Evolutionary conservation across 1,284 basidiomycete species (phyloP).

Genomic region (Apiotrichum veenhuisii): DNA sequence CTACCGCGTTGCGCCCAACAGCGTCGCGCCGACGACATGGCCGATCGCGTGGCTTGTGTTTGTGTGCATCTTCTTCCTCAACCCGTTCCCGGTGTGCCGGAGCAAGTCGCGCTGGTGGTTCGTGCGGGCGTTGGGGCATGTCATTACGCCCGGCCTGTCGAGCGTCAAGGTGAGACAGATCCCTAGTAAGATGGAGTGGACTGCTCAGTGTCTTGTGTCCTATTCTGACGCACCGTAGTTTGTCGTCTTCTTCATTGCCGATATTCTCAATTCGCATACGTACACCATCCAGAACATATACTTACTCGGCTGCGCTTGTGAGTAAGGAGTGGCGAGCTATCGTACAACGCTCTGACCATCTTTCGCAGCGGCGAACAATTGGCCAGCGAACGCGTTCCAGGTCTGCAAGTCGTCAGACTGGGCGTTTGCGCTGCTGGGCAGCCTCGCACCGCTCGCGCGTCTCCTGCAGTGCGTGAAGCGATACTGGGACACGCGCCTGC

Average conservation of each 20-base stretch:
- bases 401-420: conserved; percentile 68
- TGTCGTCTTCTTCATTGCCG: conserved; percentile 55
- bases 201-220: not conserved
- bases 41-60: conserved; percentile 79
- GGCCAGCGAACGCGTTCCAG: conserved; percentile 34
- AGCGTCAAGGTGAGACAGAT: conserved; percentile 56
- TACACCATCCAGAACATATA: conserved; percentile 71
- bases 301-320: conserved; percentile 45
- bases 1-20: conserved; percentile 57
- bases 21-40: conserved; percentile 62
- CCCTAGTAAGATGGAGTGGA: too few relatives aligned
- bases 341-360: conserved; percentile 43
- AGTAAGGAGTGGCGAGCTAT: conserved; percentile 32
- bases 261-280: conserved; percentile 69
- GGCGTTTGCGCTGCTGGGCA: conserved; percentile 53
- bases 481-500: conserved; percentile 68
- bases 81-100: conserved; percentile 69
- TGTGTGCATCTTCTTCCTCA: conserved; percentile 60
- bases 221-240: conserved; percentile 68
- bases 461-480: conserved; percentile 81
- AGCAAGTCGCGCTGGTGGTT: conserved; percentile 75
- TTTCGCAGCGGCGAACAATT: conserved; percentile 56
- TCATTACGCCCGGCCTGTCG: conserved; percentile 66
- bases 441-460: conserved; percentile 58
- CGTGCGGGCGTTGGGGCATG: conserved; percentile 59